phyloP scores from a whole-genome alignment of 2,329 filamentous ascomycete species.

The Hypoxylon sp. region DNA sequence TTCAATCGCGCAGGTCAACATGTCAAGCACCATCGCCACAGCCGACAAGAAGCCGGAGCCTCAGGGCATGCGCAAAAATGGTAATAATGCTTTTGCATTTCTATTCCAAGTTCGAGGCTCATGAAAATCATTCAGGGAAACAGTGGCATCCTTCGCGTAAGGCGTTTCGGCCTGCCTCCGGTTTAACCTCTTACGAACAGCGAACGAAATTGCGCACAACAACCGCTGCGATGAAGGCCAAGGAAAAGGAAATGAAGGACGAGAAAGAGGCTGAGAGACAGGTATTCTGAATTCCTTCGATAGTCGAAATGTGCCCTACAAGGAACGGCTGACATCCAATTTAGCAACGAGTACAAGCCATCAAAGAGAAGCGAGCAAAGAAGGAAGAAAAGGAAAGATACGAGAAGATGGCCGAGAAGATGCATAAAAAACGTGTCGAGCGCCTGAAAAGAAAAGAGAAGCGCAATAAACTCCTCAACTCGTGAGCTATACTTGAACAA shows the following conservation, averaged over 20 bases:
- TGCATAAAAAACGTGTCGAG: slow-evolving; percentile 96
- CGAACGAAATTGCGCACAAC: slow-evolving; percentile 77
- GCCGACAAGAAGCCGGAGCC: slow-evolving; percentile 54
- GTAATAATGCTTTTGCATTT: slow-evolving; percentile 58
- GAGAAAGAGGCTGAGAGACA: slow-evolving; percentile 92
- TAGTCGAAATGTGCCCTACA: not conserved
- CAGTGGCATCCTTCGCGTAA: slow-evolving; percentile 90
- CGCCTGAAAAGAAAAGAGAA: slow-evolving; percentile 95
- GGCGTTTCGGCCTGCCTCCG: slow-evolving; percentile 84
- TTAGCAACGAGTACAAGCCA: slow-evolving; percentile 79
- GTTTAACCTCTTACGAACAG: slow-evolving; percentile 82
- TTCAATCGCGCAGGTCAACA: slow-evolving; percentile 45
- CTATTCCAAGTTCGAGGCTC: slow-evolving; percentile 15
- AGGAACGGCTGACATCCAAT: slow-evolving; percentile 24
- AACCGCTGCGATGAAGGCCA: slow-evolving; percentile 83
- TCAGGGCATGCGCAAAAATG: slow-evolving; percentile 84
- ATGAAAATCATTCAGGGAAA: slow-evolving; percentile 72
- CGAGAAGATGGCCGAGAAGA: slow-evolving; percentile 94
- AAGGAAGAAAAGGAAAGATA: slow-evolving; percentile 96
- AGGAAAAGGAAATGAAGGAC: slow-evolving; percentile 94
- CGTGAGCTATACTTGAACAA: slow-evolving; percentile 55
- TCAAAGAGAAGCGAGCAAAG: slow-evolving; percentile 85
- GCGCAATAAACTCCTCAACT: slow-evolving; percentile 86
- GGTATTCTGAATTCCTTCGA: slow-evolving; percentile 59
- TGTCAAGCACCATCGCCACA: slow-evolving; percentile 58